Conservation (phyloP, 768 basidiomycete genomes). For the Pilatotrama ljubarskyi region DNA sequence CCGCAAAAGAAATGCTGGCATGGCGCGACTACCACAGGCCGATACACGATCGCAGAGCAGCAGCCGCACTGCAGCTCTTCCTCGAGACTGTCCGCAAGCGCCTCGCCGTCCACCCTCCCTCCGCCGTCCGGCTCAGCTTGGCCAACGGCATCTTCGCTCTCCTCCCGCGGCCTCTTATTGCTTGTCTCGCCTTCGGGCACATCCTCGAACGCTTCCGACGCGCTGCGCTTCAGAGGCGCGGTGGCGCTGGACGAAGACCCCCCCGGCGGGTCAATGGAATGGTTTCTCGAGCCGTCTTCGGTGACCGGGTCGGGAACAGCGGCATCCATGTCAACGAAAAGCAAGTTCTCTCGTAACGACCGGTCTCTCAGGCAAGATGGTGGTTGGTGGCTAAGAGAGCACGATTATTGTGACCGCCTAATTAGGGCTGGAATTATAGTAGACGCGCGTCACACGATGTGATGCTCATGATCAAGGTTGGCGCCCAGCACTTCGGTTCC, state of each 20-base stretch:
- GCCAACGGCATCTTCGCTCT: conserved; percentile 20
- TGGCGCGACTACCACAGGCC: conserved; percentile 78
- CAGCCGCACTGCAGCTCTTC: conserved; percentile 85
- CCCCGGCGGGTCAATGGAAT: conserved; percentile 8
- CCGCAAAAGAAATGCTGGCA: conserved; percentile 93
- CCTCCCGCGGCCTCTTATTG: conserved; percentile 64
- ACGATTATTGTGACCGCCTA: conserved; percentile 13
- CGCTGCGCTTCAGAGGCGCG: conserved; percentile 56
- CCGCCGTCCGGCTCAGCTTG: background rate
- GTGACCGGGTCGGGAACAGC: background rate
- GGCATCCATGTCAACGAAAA: conserved; percentile 3
- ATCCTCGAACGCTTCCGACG: conserved; percentile 59
- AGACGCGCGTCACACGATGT: conserved; percentile 15
- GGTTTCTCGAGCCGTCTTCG: background rate
- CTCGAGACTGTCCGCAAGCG: conserved; percentile 60
- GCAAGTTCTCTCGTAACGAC: background rate
- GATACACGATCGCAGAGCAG: conserved; percentile 79
- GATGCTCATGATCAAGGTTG: background rate
- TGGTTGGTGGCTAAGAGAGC: conserved; percentile 16
- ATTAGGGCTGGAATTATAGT: background rate
- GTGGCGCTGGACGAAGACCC: conserved; percentile 12
- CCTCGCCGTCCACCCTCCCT: conserved; percentile 27
- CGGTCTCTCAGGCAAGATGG: conserved; percentile 2
- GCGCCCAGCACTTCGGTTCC: no score
- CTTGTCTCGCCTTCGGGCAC: conserved; percentile 42